These are phyloP conservation scores for Penicillium canariense DNA, from an alignment of 495 filamentous ascomycete genomes.

Conservation along the genomic window DNA sequence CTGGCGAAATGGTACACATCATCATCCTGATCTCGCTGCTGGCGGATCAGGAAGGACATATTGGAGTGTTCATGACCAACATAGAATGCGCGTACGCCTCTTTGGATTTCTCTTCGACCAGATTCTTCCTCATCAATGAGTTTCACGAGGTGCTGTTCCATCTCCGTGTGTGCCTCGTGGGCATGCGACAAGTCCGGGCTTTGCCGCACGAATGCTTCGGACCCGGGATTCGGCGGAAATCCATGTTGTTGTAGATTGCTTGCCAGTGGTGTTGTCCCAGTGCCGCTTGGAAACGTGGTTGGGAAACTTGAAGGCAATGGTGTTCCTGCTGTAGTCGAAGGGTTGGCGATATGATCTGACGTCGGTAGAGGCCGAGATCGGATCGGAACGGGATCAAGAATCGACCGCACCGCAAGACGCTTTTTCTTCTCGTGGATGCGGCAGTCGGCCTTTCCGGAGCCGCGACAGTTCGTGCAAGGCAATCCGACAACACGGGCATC, in stretches of 20 bases:
- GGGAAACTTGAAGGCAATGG: slow-evolving; percentile 31
- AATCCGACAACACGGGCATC: slow-evolving; percentile 46
- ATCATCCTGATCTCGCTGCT: slow-evolving; percentile 46
- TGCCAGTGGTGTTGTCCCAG: slow-evolving; percentile 20
- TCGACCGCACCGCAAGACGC: slow-evolving; percentile 44
- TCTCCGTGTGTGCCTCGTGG: slow-evolving; percentile 36
- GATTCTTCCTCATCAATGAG: slow-evolving; percentile 47
- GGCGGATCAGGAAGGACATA: slow-evolving; percentile 51
- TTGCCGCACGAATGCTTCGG: slow-evolving; percentile 29
- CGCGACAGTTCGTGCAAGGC: slow-evolving; percentile 47
- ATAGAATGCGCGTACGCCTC: slow-evolving; percentile 48
- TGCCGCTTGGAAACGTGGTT: slow-evolving; percentile 27
- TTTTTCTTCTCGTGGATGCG: slow-evolving; percentile 52
- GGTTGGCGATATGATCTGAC: slow-evolving; percentile 26
- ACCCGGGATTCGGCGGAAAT: slow-evolving; percentile 20
- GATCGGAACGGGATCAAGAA: slow-evolving; percentile 50
- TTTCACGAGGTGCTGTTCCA: slow-evolving; percentile 46
- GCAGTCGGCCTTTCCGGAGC: slow-evolving; percentile 46
- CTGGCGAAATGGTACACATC: slow-evolving; percentile 49
- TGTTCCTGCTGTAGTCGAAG: slow-evolving; percentile 20
- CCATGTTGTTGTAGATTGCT: slow-evolving; percentile 24
- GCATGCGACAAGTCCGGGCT: slow-evolving; percentile 31
- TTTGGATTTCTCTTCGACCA: slow-evolving; percentile 41
- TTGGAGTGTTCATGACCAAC: slow-evolving; percentile 52
- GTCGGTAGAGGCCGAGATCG: slow-evolving; percentile 41